phyloP scores from a whole-genome alignment of 176 grass and related monocot genomes.

The Avena atlantica region DNA sequence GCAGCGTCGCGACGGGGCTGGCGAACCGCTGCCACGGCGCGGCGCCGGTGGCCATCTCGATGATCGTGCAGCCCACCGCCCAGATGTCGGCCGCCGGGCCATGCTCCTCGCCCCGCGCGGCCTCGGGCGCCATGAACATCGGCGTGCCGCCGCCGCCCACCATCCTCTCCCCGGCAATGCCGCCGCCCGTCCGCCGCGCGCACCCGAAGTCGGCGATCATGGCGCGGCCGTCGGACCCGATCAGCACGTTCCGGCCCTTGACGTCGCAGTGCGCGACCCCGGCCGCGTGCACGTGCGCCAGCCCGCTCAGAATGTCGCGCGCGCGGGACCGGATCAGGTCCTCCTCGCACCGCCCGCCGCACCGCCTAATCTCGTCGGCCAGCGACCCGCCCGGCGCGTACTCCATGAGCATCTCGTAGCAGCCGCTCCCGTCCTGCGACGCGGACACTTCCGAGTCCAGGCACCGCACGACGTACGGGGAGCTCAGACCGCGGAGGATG shows the following conservation, averaged over 20 bases:
- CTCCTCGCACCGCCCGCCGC: constrained; percentile 46
- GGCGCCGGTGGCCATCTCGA: constrained; percentile 62
- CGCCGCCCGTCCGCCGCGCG: constrained; percentile 2
- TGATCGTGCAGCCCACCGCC: constrained; percentile 56
- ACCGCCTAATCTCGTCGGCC: constrained; percentile 51
- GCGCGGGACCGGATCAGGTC: constrained; percentile 18
- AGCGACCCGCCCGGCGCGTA: constrained; percentile 64
- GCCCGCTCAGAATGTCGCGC: constrained; percentile 48
- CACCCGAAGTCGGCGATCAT: constrained; percentile 65
- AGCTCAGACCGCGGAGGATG: constrained; percentile 24
- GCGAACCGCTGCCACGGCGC: constrained; percentile 46
- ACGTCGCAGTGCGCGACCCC: constrained; percentile 58
- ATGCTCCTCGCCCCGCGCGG: constrained; percentile 54
- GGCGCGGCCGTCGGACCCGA: constrained; percentile 46
- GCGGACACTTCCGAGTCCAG: constrained; percentile 11
- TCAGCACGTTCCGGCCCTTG: constrained; percentile 52
- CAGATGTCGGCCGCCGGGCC: constrained; percentile 48
- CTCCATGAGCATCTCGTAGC: constrained; percentile 52
- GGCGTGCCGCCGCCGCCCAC: constrained; percentile 38
- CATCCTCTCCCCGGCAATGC: not conserved
- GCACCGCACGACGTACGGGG: constrained; percentile 43
- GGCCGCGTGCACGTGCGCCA: constrained; percentile 47
- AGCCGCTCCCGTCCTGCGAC: not conserved
- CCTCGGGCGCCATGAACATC: constrained; percentile 62
- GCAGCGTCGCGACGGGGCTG: constrained; percentile 42